Conservation (phyloP, 805 yeast genomes). For the Cyberlindnera japonica region DNA sequence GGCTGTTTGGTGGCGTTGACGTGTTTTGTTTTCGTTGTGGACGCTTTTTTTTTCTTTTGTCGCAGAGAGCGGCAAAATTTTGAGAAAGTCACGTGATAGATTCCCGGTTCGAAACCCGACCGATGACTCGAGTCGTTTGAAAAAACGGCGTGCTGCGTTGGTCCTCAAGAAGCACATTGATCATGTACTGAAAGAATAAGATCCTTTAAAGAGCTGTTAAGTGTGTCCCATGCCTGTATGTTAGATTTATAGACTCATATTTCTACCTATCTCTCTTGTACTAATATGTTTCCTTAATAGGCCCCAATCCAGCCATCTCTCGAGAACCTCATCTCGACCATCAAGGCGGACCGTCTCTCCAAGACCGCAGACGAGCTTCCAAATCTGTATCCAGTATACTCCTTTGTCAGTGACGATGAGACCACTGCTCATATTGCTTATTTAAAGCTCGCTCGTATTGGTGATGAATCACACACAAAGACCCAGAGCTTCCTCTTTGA, state of each 20-base stretch:
- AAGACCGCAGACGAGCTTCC: slow-evolving; percentile 33
- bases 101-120: no score
- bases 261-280: no score
- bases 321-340: slow-evolving; percentile 40
- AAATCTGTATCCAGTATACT: slow-evolving; percentile 79
- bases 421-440: slow-evolving; percentile 90
- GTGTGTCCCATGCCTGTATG: slow-evolving; percentile 5
- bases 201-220: no score
- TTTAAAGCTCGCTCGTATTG: slow-evolving; percentile 63
- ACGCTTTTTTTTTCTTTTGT: slow-evolving; percentile 3
- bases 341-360: slow-evolving; percentile 34
- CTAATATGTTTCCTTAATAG: slow-evolving; percentile 6
- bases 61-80: not conserved
- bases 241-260: not conserved
- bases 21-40: slow-evolving; percentile 5
- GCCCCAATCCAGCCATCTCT: slow-evolving; percentile 47
- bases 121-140: not conserved
- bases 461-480: slow-evolving; percentile 48
- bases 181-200: no score
- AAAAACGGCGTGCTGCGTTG: no score
- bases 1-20: slow-evolving; percentile 4
- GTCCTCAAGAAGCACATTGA: no score
- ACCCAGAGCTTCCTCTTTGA: slow-evolving; percentile 79
- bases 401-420: slow-evolving; percentile 69
- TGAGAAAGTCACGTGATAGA: not conserved